Evolutionary conservation across 352 stramenopile species (phyloP), one percentile per base, ranked within the genome.

Genomic region (Phytophthora ramorum): DNA sequence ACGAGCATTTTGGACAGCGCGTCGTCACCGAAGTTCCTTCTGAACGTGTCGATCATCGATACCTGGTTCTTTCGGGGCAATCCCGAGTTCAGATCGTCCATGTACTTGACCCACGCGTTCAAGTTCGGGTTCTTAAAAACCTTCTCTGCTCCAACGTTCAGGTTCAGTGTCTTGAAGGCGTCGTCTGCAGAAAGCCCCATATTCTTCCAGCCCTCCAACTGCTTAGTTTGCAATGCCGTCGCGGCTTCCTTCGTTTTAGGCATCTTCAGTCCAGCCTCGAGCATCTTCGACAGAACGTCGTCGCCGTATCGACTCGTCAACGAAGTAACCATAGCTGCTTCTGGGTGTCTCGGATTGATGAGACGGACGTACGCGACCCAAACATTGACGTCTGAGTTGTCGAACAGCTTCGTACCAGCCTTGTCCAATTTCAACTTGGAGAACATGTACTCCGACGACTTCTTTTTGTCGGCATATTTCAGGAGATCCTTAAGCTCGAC

Each of bases 391-490:
- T n/a, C n/a, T n/a, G n/a, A 26, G n/a, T 54, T 49, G 16, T 56
- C 56, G 13, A 63, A 55, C 2, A 63, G 32, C 32, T 63, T 41
- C 10, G 5, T 20, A 3, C 32, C 44, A 0, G 2, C 32, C 55
- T 63, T 63, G 55, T 63, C 14, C 4, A 55, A 34, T 13, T 63
- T 63, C 10, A 43, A 20, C 10, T 30, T 38, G 14, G 19, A n/a
- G 17, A 63, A 48, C 10, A 49, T 17, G 16, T 50, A 40, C n/a
- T 56, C 44, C 1, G 45, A 16, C 16, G 45, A 41, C 17, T 43
- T 43, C 20, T 37, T 10, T 4, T 63, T 63, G 2, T 56, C 38
- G 34, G 13, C 20, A 22, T 37, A 63, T 1, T 26, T 43, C 7
- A 34, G 5, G 4, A 63, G 44, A 24, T 22, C 49, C 2, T 12